phyloP scores from a whole-genome alignment of 129 eudicot genomes.

The Scalesia atractyloides region DNA sequence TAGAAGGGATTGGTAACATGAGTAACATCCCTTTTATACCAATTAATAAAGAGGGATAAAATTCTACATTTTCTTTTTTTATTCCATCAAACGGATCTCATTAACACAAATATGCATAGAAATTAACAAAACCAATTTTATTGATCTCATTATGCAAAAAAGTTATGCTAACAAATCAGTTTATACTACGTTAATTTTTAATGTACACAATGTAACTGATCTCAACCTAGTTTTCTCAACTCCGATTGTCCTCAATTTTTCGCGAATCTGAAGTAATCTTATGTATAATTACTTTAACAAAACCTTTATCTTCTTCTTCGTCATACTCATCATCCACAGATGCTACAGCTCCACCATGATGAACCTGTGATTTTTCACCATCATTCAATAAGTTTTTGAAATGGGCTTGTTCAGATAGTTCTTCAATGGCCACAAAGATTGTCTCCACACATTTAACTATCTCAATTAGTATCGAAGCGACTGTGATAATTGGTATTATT shows the following conservation, averaged over 20 bases:
- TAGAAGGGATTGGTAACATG: too few relatives aligned
- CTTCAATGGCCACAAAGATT: slow-evolving; percentile 39
- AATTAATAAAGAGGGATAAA: too few relatives aligned
- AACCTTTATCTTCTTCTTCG: slow-evolving; percentile 1
- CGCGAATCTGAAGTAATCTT: neutral
- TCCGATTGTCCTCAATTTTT: neutral
- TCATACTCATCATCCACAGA: slow-evolving; percentile 27
- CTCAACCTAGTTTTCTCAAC: slow-evolving; percentile 12
- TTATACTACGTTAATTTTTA: neutral
- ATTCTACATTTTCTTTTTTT: too few relatives aligned
- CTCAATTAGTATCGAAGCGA: slow-evolving; percentile 46
- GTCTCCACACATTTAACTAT: slow-evolving; percentile 45
- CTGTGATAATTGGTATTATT: slow-evolving; percentile 39
- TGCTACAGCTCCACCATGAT: slow-evolving; percentile 48
- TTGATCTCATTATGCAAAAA: slow-evolving; percentile 13
- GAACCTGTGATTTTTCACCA: slow-evolving; percentile 13
- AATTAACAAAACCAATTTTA: neutral
- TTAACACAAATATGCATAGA: neutral
- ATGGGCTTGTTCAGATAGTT: slow-evolving; percentile 46
- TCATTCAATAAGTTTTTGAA: slow-evolving; percentile 29
- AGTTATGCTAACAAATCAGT: neutral
- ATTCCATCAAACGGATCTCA: neutral
- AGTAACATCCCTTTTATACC: neutral
- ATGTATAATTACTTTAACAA: slow-evolving; percentile 22
- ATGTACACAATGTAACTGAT: neutral